phyloP scores from a whole-genome alignment of 179 eudicot genomes.

The Sideroxylon spinosum region DNA sequence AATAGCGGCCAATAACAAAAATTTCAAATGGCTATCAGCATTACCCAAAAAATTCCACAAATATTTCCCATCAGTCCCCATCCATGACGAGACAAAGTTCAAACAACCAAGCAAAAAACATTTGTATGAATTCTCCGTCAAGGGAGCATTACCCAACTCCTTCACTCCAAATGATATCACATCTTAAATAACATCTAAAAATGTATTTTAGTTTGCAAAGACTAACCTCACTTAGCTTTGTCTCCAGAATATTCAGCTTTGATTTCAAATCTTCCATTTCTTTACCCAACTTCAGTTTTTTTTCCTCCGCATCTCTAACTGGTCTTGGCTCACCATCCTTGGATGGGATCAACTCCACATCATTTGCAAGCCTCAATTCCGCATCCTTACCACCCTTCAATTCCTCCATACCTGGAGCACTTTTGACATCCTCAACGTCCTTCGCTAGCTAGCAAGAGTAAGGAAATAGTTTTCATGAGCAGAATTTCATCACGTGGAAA shows the following conservation, averaged over 20 bases:
- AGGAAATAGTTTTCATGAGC: not conserved
- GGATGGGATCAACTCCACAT: conserved; percentile 5
- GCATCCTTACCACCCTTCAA: conserved; percentile 8
- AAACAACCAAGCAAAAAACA: not conserved
- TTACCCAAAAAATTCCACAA: not conserved
- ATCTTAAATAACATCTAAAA: not conserved
- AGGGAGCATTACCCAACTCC: not conserved
- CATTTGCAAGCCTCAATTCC: conserved; percentile 11
- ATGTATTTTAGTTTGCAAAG: not conserved
- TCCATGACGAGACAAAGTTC: not conserved
- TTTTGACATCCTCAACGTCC: conserved; percentile 21
- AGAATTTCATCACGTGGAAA: not conserved
- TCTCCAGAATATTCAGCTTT: conserved; percentile 38
- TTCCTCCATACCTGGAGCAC: not conserved
- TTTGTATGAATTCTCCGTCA: not conserved
- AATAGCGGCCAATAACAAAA: not conserved
- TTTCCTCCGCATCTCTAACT: conserved; percentile 19
- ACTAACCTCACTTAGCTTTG: conserved; percentile 50
- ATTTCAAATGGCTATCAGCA: not conserved
- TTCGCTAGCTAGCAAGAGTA: conserved; percentile 10
- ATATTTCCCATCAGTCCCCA: not conserved
- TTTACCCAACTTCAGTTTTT: conserved; percentile 19
- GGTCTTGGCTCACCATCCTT: conserved; percentile 7
- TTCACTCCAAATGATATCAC: not conserved
- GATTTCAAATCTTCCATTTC: conserved; percentile 41